phyloP scores from a whole-genome alignment of 768 basidiomycete genomes.

The Podaxis rugospora region DNA sequence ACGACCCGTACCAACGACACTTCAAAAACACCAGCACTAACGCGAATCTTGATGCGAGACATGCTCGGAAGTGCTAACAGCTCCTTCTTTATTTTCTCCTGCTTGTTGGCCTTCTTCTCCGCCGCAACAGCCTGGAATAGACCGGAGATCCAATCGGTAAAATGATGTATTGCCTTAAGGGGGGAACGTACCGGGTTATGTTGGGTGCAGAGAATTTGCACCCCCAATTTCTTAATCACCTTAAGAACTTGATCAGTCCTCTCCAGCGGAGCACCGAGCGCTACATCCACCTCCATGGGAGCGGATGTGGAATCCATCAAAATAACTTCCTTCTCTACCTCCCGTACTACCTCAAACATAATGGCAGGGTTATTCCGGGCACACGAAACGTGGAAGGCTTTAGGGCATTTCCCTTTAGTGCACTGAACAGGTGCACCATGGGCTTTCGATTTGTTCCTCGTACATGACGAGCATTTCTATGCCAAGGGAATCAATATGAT shows the following conservation, averaged over 20 bases:
- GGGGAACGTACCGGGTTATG: constrained; percentile 80
- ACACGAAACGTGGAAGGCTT: constrained; percentile 92
- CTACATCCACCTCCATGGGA: constrained; percentile 28
- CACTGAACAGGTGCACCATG: constrained; percentile 90
- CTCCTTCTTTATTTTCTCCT: constrained; percentile 67
- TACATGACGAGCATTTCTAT: constrained; percentile 89
- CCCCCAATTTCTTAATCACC: constrained; percentile 66
- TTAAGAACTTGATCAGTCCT: constrained; percentile 43
- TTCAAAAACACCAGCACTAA: constrained; percentile 82
- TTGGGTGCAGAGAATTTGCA: constrained; percentile 76
- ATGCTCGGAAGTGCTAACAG: constrained; percentile 66
- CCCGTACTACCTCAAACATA: constrained; percentile 55
- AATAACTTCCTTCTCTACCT: constrained; percentile 81
- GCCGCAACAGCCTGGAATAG: constrained; percentile 61
- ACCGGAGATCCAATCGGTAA: neutral
- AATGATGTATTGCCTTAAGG: neutral
- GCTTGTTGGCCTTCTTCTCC: constrained; percentile 69
- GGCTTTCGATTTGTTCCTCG: constrained; percentile 56
- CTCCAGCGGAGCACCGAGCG: neutral
- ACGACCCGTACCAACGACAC: constrained; percentile 72
- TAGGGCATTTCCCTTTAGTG: constrained; percentile 89
- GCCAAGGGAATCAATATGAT: neutral
- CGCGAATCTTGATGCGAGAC: constrained; percentile 79
- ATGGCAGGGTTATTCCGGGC: constrained; percentile 59
- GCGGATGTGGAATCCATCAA: constrained; percentile 39